Evolutionary conservation across 2,329 filamentous ascomycete species (phyloP), one percentile per base, ranked within the genome.

Genomic region (Aspergillus glaucus): DNA sequence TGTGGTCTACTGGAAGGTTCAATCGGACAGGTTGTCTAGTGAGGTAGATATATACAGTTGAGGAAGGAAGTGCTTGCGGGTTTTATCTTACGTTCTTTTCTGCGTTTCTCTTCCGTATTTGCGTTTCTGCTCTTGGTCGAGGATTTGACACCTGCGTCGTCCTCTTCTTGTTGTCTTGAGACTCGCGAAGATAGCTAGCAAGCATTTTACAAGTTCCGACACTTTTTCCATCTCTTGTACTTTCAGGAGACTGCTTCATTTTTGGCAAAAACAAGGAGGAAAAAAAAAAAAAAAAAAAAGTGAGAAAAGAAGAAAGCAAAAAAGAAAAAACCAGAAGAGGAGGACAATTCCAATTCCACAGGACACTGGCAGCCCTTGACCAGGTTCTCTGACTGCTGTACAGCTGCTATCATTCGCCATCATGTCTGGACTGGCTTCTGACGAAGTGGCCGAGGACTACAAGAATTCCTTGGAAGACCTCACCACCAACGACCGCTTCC

Each of bases 361-460:
- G 39, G 19, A 21, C 22, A 42, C 39, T 8, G 39, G 15, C 22
- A 14, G 39, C 19, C 39, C 19, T 6, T 24, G n/a, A 14, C 17
- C 9, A 30, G 26, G 10, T n/a, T 36, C 34, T n/a, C 34, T 40
- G 15, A 21, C 19, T 19, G 19, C 37, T 40, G 7, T 40, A 40
- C 37, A 40, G 37, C 17, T 40, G 37, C 72, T 75, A 77, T 71
- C 74, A 86, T 86, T 21, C 10, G 37, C 72, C 75, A 77, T 71
- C 74, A 86, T 86, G 82, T 75, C 78, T 57, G 76, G 76, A 57
- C 66, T 75, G 56, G 71, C 75, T 49, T 84, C 87, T 55, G 89
- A 88, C 68, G 90, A 95, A 73, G 88, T 98, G 61, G 91, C 91
- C 55, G 87, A 92, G 71, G 93, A 97, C 74, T 98, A 95, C 75